Evolutionary conservation across 352 stramenopile genomes (phyloP), one percentile per base, ranked within the genome.

Genomic region (Phytopythium mirpurense): DNA sequence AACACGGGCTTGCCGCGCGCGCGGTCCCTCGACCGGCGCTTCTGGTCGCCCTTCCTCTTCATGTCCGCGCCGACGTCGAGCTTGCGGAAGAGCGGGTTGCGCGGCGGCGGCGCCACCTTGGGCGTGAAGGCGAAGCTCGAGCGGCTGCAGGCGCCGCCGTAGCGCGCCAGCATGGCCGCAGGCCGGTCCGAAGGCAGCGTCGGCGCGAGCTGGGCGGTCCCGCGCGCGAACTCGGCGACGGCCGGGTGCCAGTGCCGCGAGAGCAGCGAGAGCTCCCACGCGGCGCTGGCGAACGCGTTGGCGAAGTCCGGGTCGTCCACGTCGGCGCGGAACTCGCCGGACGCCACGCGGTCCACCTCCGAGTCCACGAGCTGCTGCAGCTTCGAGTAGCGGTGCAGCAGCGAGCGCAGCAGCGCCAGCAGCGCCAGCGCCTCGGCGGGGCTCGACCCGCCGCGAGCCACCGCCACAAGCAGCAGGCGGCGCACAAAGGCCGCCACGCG

Each of bases 401-500:
- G 64, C 29, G 74, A 83, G 19, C 96, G 83, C 41, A 96, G 78
- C 53, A 96, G 74, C 34, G 91, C 82, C 59, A 98, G 61, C 27
- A 98, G 74, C 15, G 89, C 88, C 16, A 94, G 72, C 12, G 88
- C 74, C 52, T 95, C 84, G 50, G 93, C 75, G 3, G 89, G 74
- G 12, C 24, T 19, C 3, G 46, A 19, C 3, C 32, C 46, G 21
- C 44, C 44, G 27, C 44, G 44, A 27, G 80, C 78, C 45, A 90
- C 56, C 14, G 93, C 72, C 35, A 97, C 85, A 15, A 95, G 78
- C 46, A 96, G 60, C 52, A 98, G 67, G 18, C 93, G 90, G 66
- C 98, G 98, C 36, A 97, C 75, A 68, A 98, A 98, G 23, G 93
- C 93, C n/a, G 92, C 90, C 42, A 98, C 83, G 32, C 96, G 87